Percentiles rank a stretch among this genome's conserved stretches.
Conservation (phyloP, 1,284 basidiomycete genomes). For the Spongiforma sp. region DNA sequence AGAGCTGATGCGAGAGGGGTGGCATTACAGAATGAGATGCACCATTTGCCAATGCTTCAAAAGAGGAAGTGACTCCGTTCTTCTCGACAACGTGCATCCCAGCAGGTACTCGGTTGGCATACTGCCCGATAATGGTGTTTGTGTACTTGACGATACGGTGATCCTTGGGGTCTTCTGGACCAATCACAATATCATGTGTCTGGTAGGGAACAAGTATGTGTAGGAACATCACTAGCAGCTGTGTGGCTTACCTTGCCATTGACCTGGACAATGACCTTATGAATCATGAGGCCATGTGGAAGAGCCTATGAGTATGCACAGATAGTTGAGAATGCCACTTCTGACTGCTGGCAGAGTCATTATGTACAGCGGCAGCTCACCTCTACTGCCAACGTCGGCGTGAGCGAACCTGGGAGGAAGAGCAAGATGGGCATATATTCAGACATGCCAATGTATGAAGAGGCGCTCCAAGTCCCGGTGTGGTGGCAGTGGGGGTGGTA, state of each 20-base stretch:
- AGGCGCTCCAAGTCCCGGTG: too few relatives aligned
- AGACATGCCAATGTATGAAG: too few relatives aligned
- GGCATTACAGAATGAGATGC: slow-evolving; percentile 15
- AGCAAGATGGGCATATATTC: slow-evolving; percentile 58
- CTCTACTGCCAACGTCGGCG: slow-evolving; percentile 64
- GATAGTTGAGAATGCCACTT: background rate
- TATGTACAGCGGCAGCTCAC: too few relatives aligned
- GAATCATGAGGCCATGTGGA: slow-evolving; percentile 69
- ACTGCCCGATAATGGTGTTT: slow-evolving; percentile 75
- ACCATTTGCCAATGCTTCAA: slow-evolving; percentile 61
- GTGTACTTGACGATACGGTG: slow-evolving; percentile 69
- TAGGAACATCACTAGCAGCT: background rate
- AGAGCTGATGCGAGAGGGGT: too few relatives aligned
- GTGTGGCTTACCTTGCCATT: slow-evolving; percentile 66
- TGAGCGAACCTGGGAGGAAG: slow-evolving; percentile 52
- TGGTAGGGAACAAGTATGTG: slow-evolving; percentile 26
- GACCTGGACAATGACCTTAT: slow-evolving; percentile 65
- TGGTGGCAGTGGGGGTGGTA: too few relatives aligned
- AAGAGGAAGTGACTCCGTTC: slow-evolving; percentile 54
- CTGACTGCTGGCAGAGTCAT: too few relatives aligned
- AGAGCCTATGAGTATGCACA: slow-evolving; percentile 50
- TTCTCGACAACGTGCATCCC: slow-evolving; percentile 57
- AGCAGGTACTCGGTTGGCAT: slow-evolving; percentile 72
- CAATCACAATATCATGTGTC: slow-evolving; percentile 78
- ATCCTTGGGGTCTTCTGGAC: slow-evolving; percentile 65